phyloP scores from a whole-genome alignment of 257 asterid species.

The Pogostemon cablin region DNA sequence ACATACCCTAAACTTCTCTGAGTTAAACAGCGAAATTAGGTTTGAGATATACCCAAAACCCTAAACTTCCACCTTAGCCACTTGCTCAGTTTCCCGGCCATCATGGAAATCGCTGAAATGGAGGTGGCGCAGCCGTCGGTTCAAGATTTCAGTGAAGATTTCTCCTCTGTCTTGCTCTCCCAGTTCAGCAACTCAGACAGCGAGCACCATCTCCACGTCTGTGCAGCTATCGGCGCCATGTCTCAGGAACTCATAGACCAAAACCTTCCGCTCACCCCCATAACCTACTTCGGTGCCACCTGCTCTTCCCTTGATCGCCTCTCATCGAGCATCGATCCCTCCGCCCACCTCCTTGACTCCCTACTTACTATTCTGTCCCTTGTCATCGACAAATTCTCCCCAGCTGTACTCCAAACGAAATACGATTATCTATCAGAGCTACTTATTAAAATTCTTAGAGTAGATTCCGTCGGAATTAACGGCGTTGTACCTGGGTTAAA shows the following conservation, averaged over 20 bases:
- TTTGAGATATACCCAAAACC: constrained; percentile 31
- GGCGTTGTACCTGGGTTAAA: constrained; percentile 70
- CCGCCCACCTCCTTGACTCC: constrained; percentile 69
- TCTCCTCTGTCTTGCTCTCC: constrained; percentile 57
- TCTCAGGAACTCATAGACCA: constrained; percentile 78
- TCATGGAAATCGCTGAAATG: constrained; percentile 57
- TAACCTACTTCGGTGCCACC: constrained; percentile 79
- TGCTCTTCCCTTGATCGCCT: constrained; percentile 75
- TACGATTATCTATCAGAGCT: constrained; percentile 55
- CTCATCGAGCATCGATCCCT: constrained; percentile 46
- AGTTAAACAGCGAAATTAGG: too few relatives aligned
- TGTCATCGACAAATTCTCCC: constrained; percentile 45
- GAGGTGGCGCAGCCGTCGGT: constrained; percentile 36
- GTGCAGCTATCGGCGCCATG: constrained; percentile 77
- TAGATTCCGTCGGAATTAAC: constrained; percentile 46
- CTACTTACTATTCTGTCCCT: constrained; percentile 60
- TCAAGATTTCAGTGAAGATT: constrained; percentile 35
- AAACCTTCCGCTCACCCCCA: constrained; percentile 55
- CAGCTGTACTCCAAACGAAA: constrained; percentile 49
- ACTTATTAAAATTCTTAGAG: constrained; percentile 43
- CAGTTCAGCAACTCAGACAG: constrained; percentile 52
- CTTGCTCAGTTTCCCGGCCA: constrained; percentile 26
- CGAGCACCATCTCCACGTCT: constrained; percentile 80
- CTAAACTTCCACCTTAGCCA: constrained; percentile 23
- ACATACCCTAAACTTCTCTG: too few relatives aligned